Base-by-base conservation (phyloP, 441 rosid genomes). In the Hura crepitans region DNA sequence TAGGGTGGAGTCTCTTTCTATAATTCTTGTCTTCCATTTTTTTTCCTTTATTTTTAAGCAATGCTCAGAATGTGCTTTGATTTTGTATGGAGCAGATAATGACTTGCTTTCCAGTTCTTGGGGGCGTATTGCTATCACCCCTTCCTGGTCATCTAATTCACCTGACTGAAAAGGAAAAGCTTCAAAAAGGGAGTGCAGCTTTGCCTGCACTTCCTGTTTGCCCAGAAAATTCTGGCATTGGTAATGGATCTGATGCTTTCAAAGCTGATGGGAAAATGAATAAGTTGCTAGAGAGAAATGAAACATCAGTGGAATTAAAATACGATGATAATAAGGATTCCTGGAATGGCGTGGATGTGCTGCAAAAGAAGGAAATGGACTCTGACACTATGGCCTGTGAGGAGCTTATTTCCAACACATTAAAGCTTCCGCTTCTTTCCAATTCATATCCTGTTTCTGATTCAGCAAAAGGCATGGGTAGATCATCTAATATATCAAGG, bases 351-450 rank as follows among this genome's bases (percentile, higher is more conserved):
- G 61, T 61, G 47, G 82, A 74, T 77, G 71, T 35, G 71, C 27
- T 68, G 12, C 65, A 69, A 3, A 84, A 79, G 85, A 84, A 79
- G 85, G 83, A 84, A 55, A 56, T 46, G 30, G 85, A 82, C 69
- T 57, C 72, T 63, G 89, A 85, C 74, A 75, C 77, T 22, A 58
- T 76, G 70, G 75, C 73, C 56, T 83, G 81, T n/a, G 90, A 90
- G 77, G 92, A 90, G 76, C 89, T 89, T 80, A 86, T 95, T 76
- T 80, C 87, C n/a, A 80, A 83, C 78, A 80, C 95, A 51, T 35
- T 86, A 81, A 85, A 81, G 85, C 90, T 88, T 77, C 93, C 97
- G 55, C 80, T 89, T 71, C 69, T 89, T 66, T 88, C 89, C 72
- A 80, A 79, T 82, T 72, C 82, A 46, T 71, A 74, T 67, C 77